These are phyloP conservation scores for Leishmania turanica DNA, from an alignment of 208 protist genomes.

Conservation along the genomic window DNA sequence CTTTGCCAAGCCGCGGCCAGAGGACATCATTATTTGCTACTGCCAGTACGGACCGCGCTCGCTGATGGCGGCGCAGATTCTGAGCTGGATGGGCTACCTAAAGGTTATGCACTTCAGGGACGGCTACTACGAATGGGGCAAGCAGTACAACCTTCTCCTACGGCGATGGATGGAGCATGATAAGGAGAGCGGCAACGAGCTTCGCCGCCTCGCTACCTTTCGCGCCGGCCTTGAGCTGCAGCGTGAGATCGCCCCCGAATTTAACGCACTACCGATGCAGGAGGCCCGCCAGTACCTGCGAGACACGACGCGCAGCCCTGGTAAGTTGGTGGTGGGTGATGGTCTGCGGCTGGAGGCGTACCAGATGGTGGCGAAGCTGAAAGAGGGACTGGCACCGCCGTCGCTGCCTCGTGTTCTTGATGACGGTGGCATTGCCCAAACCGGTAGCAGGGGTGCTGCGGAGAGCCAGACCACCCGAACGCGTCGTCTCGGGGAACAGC, in stretches of 20 bases:
- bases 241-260: slow-evolving; percentile 81
- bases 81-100: slow-evolving; percentile 85
- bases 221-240: slow-evolving; percentile 71
- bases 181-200: slow-evolving; percentile 68
- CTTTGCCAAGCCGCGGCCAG: slow-evolving; percentile 69
- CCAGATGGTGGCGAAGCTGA: slow-evolving; percentile 50
- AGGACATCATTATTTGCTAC: slow-evolving; percentile 83
- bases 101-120: slow-evolving; percentile 82
- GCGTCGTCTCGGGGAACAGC: slow-evolving; percentile 29
- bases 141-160: slow-evolving; percentile 87
- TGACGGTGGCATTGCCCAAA: slow-evolving; percentile 1
- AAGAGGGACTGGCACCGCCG: slow-evolving; percentile 40
- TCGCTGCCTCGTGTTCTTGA: slow-evolving; percentile 42
- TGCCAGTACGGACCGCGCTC: slow-evolving; percentile 82
- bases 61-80: slow-evolving; percentile 82
- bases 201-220: slow-evolving; percentile 63
- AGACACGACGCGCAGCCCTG: slow-evolving; percentile 75
- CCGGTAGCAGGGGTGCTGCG: slow-evolving; percentile 7
- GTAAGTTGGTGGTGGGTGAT: slow-evolving; percentile 55
- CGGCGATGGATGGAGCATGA: slow-evolving; percentile 84
- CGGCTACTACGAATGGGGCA: slow-evolving; percentile 85
- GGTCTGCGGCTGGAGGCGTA: slow-evolving; percentile 66
- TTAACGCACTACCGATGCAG: slow-evolving; percentile 73
- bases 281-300: slow-evolving; percentile 63
- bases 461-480: slow-evolving; percentile 22